Conservation (phyloP, 2,329 filamentous ascomycete genomes). For the Epichloe sp. region DNA sequence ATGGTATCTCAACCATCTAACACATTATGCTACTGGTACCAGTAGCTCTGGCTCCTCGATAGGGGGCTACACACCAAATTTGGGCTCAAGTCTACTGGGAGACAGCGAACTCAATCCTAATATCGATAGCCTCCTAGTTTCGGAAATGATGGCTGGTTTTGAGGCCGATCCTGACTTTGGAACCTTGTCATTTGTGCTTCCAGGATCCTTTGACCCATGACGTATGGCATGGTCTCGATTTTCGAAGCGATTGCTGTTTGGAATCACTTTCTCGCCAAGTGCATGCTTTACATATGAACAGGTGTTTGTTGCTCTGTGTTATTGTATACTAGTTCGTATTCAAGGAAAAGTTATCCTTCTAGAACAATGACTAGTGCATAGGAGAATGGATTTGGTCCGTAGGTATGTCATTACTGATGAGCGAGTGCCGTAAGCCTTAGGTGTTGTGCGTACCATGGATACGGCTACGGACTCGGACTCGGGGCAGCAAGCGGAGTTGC, state of each 20-base stretch:
- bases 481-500: background rate
- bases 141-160: background rate
- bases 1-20: constrained; percentile 9
- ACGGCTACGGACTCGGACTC: background rate
- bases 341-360: too few relatives aligned
- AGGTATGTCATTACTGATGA: background rate
- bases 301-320: too few relatives aligned
- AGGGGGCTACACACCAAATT: background rate
- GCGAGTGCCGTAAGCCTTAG: background rate
- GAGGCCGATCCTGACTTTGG: background rate
- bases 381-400: background rate
- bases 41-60: background rate
- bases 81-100: background rate
- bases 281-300: too few relatives aligned
- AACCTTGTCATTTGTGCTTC: background rate
- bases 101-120: background rate
- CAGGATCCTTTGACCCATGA: background rate
- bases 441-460: background rate
- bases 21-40: background rate
- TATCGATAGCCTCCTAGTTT: background rate
- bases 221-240: background rate
- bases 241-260: too few relatives aligned
- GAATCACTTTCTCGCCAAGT: too few relatives aligned
- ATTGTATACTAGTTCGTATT: too few relatives aligned
- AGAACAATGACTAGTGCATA: too few relatives aligned